Conservation (phyloP, 371 early-diverging fungal species). For the Phascolomyces articulosus region DNA sequence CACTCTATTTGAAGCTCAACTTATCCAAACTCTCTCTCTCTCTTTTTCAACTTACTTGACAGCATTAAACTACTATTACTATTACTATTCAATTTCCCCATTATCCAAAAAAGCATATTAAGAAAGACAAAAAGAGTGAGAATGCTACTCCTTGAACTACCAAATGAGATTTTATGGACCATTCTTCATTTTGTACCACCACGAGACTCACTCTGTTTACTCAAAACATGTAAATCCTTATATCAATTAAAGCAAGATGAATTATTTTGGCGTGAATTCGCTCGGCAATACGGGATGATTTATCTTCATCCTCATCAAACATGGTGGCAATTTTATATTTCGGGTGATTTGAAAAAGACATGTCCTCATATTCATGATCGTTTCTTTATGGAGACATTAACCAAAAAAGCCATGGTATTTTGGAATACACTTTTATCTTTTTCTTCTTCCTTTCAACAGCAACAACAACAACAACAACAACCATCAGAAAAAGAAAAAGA, state of each 20-base stretch:
- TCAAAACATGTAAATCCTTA: background rate
- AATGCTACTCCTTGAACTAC: constrained; percentile 1
- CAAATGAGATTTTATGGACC: constrained; percentile 10
- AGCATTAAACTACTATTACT: background rate
- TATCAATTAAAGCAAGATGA: background rate
- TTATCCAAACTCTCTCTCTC: background rate
- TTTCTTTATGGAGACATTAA: background rate
- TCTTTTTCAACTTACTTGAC: no score
- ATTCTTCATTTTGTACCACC: constrained; percentile 10
- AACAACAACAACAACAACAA: background rate
- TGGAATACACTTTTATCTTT: background rate
- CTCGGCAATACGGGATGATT: constrained; percentile 4
- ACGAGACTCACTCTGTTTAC: background rate
- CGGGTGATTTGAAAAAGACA: constrained; percentile 8
- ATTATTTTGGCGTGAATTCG: constrained; percentile 11
- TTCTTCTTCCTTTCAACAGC: background rate
- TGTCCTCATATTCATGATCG: constrained; percentile 10
- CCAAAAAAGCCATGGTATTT: background rate
- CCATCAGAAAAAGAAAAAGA: no score
- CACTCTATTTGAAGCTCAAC: background rate
- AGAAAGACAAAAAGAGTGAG: background rate
- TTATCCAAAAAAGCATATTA: background rate
- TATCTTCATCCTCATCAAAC: constrained; percentile 6
- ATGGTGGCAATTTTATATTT: constrained; percentile 10
- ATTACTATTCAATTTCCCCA: background rate